A percentile compares a stretch with the other conserved stretches of the same genome.
Conservation (phyloP, 805 yeast species). For the Cyberlindnera mrakii region DNA sequence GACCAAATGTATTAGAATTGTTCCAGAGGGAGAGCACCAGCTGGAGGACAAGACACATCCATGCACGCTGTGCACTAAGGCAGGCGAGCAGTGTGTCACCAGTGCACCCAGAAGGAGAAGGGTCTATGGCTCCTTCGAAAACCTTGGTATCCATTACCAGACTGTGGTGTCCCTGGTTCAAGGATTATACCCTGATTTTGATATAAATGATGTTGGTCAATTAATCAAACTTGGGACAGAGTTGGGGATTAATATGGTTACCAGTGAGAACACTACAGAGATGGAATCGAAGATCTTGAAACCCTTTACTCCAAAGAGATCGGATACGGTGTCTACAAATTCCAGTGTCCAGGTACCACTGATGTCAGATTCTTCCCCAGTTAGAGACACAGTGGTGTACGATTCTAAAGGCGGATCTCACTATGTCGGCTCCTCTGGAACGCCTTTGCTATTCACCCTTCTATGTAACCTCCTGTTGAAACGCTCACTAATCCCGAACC, state of each 20-base stretch:
- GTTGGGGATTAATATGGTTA: constrained; percentile 18
- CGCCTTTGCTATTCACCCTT: constrained; percentile 37
- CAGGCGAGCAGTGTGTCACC: constrained; percentile 34
- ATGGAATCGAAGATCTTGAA: constrained; percentile 16
- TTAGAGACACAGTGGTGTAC: constrained; percentile 29
- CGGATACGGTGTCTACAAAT: background rate
- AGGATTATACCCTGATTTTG: constrained; percentile 39
- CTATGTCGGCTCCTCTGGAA: constrained; percentile 41
- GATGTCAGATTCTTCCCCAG: background rate
- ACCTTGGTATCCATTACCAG: constrained; percentile 37
- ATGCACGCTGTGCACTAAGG: constrained; percentile 33
- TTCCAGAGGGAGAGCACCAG: constrained; percentile 20
- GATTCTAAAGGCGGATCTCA: constrained; percentile 42
- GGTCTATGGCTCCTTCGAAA: constrained; percentile 36
- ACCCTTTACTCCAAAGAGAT: constrained; percentile 16
- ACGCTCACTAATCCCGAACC: constrained; percentile 28
- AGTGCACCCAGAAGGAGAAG: constrained; percentile 37
- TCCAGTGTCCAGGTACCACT: background rate
- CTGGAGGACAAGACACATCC: constrained; percentile 30
- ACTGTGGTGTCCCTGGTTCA: constrained; percentile 32
- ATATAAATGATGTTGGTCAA: constrained; percentile 36
- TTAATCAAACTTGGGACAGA: constrained; percentile 26
- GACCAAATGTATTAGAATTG: constrained; percentile 35
- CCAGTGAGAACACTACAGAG: constrained; percentile 2
- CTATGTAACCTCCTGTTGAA: constrained; percentile 35